Evolutionary conservation across 768 basidiomycete species (phyloP), one percentile per base, ranked within the genome.

Genomic region (Termitomyces eurrhizus): DNA sequence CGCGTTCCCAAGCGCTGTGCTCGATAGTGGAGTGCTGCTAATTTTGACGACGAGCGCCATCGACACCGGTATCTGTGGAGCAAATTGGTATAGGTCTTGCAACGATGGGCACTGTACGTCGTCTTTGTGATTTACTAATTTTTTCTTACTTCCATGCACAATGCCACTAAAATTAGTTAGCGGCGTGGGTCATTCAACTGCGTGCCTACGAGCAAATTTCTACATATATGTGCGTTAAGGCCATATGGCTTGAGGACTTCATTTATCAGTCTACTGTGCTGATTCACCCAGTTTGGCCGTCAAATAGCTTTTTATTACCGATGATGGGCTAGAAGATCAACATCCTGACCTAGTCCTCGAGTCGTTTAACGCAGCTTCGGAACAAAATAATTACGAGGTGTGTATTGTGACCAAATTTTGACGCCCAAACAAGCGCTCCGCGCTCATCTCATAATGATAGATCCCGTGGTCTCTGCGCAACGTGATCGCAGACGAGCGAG

Each of bases 381-480:
- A 94, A 63, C 85, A 86, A 68, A 98, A 98, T 65, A 93, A 97
- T 73, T 98, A 95, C 68, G 95, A 96, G 79, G 88, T 93, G 21
- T 21, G 76, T 32, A 11, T 42, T 16, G 18, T 18, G 9, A 9
- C 37, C 11, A 32, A 29, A 42, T 41, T 41, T 55, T 21, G n/a
- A 13, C 41, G 29, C 54, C 14, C 41, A 42, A n/a, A 32, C 39
- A 33, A 21, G 12, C 29, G 53, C 29, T 44, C 0, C 4, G 7
- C 8, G 29, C 53, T 55, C 7, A 42, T 45, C 42, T 1, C 16
- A 12, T 51, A 62, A 29, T 62, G 36, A 9, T 57, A 88, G 89
- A 95, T 90, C 52, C 21, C 21, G 21, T 21, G 21, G 21, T 21
- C 21, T 21, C 21, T 21, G 21, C 21, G 21, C 21, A 1, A 21